These are phyloP conservation scores for Suillus paluster DNA, from an alignment of 768 basidiomycete genomes.

Conservation along the genomic window DNA sequence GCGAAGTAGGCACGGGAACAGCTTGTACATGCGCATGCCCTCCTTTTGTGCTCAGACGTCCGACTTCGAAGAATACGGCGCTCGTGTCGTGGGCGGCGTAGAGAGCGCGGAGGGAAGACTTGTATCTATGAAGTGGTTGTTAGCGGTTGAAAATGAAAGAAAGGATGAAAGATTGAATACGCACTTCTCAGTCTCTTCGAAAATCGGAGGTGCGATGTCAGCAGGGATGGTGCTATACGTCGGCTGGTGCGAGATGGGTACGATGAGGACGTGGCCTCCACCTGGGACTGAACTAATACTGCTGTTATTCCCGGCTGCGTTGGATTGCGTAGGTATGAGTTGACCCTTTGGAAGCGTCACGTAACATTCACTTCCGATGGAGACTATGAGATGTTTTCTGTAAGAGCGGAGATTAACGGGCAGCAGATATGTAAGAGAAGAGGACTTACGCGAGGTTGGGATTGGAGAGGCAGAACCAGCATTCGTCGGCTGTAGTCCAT, in stretches of 20 bases:
- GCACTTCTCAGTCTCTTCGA: constrained; percentile 81
- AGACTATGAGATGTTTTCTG: constrained; percentile 94
- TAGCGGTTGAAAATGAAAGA: constrained; percentile 4
- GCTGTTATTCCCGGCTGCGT: constrained; percentile 43
- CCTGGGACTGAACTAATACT: constrained; percentile 69
- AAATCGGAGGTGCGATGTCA: constrained; percentile 74
- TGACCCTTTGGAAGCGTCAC: constrained; percentile 96
- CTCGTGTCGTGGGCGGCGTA: constrained; percentile 72
- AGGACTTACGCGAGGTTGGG: constrained; percentile 79
- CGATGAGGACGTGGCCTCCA: constrained; percentile 93
- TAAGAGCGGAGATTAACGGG: constrained; percentile 2
- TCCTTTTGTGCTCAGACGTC: constrained; percentile 79
- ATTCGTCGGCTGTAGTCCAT: constrained; percentile 72
- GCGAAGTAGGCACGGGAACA: constrained; percentile 71
- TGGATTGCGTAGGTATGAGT: constrained; percentile 79
- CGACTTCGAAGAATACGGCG: constrained; percentile 87
- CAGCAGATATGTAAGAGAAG: background rate
- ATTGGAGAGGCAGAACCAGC: constrained; percentile 99
- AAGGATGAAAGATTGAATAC: constrained; percentile 15
- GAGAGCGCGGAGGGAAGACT: constrained; percentile 70
- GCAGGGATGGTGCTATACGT: constrained; percentile 83
- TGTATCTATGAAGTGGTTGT: constrained; percentile 57
- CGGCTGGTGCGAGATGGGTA: constrained; percentile 93
- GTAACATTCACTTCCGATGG: constrained; percentile 93
- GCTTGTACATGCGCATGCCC: constrained; percentile 95